Base-by-base conservation (phyloP, 2,329 filamentous ascomycete genomes). In the Sphaceloma murrayae region DNA sequence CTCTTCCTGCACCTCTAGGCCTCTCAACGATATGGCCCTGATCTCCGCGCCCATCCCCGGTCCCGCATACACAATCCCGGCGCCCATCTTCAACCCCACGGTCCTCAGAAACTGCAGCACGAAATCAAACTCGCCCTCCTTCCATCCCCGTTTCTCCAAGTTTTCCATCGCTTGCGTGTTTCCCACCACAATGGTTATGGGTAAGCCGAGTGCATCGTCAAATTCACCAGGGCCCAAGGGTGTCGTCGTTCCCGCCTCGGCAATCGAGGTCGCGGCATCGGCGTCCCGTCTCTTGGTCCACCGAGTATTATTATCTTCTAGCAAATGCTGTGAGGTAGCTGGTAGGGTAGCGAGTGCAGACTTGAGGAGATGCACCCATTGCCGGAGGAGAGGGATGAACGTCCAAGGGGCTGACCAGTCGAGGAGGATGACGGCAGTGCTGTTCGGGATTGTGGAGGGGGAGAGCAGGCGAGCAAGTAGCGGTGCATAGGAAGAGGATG, bases 91-190 rank as follows among this genome's bases (percentile, higher is more conserved):
- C 51, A 98, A 69, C 31, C 98, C 67, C 29, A 93, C 78, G 0
- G 91, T 96, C 52, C 91, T 78, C 57, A 98, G 68, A 60, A 88
- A 94, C 59, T 98, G 91, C 48, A 95, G 73, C 32, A 98, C 85
- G 53, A 91, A 88, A 61, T 98, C 91, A 57, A 98, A 98, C 55
- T 94, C 83, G 53, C 93, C 86, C 63, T 98, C 91, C 63, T 87
- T 89, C 87, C 89, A 98, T 10, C 82, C 79, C 48, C 88, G 80
- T 61, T 85, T 86, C 64, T 96, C 91, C 47, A 98, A 64, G 29
- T 78, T 75, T 58, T 96, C 88, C 62, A 96, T 94, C 61, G 85
- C 87, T 63, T 94, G 85, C 10, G 86, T 87, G 60, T 94, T 91
- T 62, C 96, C 88, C 60, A 89, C 94, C n/a, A 96, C 87, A 6